Conservation (phyloP, 2,329 filamentous ascomycete species). For the Alternaria arborescens region DNA sequence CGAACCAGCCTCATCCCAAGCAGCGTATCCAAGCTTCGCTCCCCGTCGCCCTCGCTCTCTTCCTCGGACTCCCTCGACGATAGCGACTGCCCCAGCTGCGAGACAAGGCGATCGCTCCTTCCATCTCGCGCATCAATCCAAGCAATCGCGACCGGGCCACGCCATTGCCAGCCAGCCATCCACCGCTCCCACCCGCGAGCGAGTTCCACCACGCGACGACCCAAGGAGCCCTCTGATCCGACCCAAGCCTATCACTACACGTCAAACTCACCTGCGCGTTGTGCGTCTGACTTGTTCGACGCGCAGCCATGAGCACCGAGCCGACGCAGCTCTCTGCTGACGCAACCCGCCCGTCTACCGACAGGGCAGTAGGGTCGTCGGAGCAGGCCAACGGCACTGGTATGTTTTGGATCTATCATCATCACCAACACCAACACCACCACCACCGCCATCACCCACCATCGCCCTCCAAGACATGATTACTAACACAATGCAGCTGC, state of each 20-base stretch:
- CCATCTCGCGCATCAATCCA: constrained; percentile 37
- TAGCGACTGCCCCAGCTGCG: constrained; percentile 27
- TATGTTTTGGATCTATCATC: constrained; percentile 31
- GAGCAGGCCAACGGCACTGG: constrained; percentile 47
- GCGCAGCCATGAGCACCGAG: constrained; percentile 51
- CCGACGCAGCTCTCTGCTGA: constrained; percentile 38
- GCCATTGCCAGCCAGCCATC: constrained; percentile 28
- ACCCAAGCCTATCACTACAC: constrained; percentile 25
- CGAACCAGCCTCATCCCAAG: constrained; percentile 49
- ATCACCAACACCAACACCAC: not conserved
- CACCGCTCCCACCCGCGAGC: constrained; percentile 24
- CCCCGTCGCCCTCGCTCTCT: constrained; percentile 31
- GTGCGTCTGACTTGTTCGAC: constrained; percentile 23
- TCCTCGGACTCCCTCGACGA: constrained; percentile 33
- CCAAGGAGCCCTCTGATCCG: constrained; percentile 8
- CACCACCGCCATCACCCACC: not conserved
- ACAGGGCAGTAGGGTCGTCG: constrained; percentile 36
- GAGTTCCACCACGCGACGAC: constrained; percentile 21
- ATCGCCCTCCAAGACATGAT: not conserved
- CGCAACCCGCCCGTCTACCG: constrained; percentile 37
- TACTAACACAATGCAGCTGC: constrained; percentile 7
- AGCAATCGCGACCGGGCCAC: constrained; percentile 31
- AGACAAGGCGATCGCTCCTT: constrained; percentile 36
- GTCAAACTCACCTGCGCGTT: constrained; percentile 18
- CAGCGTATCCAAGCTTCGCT: constrained; percentile 35